A percentile compares a stretch with the other conserved stretches of the same genome.
phyloP scores from a whole-genome alignment of 2,329 filamentous ascomycete species.

The Alternaria gansuensis region DNA sequence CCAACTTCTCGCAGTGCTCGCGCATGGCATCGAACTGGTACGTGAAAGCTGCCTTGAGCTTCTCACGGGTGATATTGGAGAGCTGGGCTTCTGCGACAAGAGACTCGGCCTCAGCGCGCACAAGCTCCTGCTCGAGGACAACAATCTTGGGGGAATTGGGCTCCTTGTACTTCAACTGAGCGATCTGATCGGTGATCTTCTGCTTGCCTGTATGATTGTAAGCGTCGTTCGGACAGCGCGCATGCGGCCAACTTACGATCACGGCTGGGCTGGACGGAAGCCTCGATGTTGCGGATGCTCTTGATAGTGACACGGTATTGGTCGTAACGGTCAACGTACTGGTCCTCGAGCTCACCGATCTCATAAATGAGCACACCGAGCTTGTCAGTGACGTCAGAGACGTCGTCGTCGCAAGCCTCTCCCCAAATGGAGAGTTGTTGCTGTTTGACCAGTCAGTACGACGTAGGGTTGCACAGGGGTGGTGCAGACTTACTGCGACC shows the following conservation, averaged over 20 bases:
- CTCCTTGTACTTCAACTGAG: constrained; percentile 99
- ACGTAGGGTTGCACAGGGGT: constrained; percentile 10
- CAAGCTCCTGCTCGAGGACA: constrained; percentile 96
- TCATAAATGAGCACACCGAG: constrained; percentile 97
- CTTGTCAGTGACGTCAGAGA: constrained; percentile 99
- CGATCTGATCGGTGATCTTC: constrained; percentile 98
- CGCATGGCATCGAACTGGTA: constrained; percentile 98
- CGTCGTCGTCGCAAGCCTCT: constrained; percentile 93
- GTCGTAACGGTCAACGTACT: constrained; percentile 98
- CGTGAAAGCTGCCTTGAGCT: constrained; percentile 96
- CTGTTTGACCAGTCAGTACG: constrained; percentile 58
- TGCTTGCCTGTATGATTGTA: constrained; percentile 76
- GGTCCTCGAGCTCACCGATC: constrained; percentile 96
- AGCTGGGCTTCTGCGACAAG: constrained; percentile 97
- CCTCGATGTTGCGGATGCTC: constrained; percentile 98
- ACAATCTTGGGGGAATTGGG: constrained; percentile 98
- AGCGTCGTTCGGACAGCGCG: constrained; percentile 2
- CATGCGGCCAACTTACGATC: constrained; percentile 73
- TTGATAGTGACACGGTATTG: constrained; percentile 99
- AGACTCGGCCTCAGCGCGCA: constrained; percentile 98
- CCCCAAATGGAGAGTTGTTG: constrained; percentile 99
- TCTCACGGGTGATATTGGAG: constrained; percentile 99
- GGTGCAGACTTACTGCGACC: constrained; percentile 77
- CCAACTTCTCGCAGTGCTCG: constrained; percentile 97
- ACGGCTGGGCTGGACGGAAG: constrained; percentile 95